phyloP scores from a whole-genome alignment of 2,329 filamentous ascomycete genomes.

The Penicillium paneum region DNA sequence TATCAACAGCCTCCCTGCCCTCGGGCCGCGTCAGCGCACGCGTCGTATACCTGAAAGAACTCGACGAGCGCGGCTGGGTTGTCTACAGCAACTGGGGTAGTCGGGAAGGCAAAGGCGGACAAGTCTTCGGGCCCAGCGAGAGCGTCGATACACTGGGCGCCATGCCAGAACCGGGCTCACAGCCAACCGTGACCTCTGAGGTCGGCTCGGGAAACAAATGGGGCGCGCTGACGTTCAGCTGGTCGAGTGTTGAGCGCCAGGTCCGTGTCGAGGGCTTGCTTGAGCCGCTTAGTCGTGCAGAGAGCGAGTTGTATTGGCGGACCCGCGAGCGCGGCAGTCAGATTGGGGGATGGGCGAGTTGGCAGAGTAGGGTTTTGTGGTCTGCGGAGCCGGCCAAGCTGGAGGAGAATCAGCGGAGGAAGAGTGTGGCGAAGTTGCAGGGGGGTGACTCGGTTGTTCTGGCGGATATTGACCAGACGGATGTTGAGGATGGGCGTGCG shows the following conservation, averaged over 20 bases:
- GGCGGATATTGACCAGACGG: conserved; percentile 31
- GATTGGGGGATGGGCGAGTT: conserved; percentile 89
- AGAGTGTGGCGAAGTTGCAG: conserved; percentile 24
- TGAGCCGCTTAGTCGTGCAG: conserved; percentile 63
- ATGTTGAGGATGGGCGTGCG: conserved; percentile 64
- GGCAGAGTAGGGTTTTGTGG: conserved; percentile 74
- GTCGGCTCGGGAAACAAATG: conserved; percentile 59
- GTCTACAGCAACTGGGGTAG: conserved; percentile 90
- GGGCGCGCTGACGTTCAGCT: conserved; percentile 86
- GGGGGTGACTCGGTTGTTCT: conserved; percentile 20
- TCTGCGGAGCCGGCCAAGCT: conserved; percentile 30
- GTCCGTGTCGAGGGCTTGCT: conserved; percentile 80
- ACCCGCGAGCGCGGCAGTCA: conserved; percentile 72
- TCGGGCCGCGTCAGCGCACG: conserved; percentile 80
- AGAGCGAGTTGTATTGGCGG: conserved; percentile 67
- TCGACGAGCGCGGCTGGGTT: conserved; percentile 78
- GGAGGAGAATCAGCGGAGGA: conserved; percentile 22
- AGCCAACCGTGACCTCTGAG: conserved; percentile 5
- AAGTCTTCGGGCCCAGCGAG: conserved; percentile 35
- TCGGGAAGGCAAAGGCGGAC: conserved; percentile 50
- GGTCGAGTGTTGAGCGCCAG: conserved; percentile 81
- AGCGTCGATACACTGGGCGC: conserved; percentile 44
- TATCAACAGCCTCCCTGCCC: conserved; percentile 80
- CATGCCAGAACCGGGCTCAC: conserved; percentile 57
- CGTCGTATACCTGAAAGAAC: conserved; percentile 92